Percentiles rank a stretch among this genome's conserved stretches.
Evolutionary conservation across 2,329 filamentous ascomycete species (phyloP).

Genomic region (Aspergillus clavatus): DNA sequence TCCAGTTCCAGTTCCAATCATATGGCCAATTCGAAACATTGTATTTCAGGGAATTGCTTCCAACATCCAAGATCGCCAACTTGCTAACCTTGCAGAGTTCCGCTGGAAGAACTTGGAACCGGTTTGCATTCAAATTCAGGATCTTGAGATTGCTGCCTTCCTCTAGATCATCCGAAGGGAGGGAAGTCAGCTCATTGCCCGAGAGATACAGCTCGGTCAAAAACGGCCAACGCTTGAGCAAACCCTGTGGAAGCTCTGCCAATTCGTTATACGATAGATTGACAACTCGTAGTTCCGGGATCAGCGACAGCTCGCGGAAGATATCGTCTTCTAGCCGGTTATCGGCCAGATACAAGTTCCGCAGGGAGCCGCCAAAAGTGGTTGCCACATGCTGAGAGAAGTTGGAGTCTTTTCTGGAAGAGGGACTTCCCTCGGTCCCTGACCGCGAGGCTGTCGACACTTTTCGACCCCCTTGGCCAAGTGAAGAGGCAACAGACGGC

Average conservation of each 20-base stretch:
- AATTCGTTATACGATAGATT: constrained; percentile 95
- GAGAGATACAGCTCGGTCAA: constrained; percentile 90
- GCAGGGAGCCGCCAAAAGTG: constrained; percentile 82
- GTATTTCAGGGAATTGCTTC: constrained; percentile 93
- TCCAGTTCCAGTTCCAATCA: constrained; percentile 99
- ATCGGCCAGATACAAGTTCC: constrained; percentile 83
- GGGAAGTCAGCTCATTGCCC: constrained; percentile 84
- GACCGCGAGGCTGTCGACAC: constrained; percentile 73
- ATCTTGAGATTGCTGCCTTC: constrained; percentile 82
- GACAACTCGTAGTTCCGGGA: constrained; percentile 78
- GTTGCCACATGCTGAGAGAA: constrained; percentile 72
- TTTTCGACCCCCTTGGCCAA: constrained; percentile 75
- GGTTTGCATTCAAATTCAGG: constrained; percentile 94
- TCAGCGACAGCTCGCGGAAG: constrained; percentile 80
- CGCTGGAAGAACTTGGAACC: constrained; percentile 92
- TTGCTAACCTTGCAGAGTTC: constrained; percentile 93
- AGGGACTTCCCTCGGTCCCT: constrained; percentile 53
- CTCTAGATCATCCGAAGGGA: constrained; percentile 91
- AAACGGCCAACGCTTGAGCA: constrained; percentile 83
- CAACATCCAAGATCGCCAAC: constrained; percentile 85
- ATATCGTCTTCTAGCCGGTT: constrained; percentile 93
- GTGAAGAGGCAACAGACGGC: constrained; percentile 75
- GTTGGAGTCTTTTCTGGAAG: constrained; percentile 78
- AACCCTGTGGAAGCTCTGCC: constrained; percentile 83
- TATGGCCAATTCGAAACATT: constrained; percentile 99